phyloP scores from a whole-genome alignment of 495 filamentous ascomycete species.

The Cairneyella variabilis region DNA sequence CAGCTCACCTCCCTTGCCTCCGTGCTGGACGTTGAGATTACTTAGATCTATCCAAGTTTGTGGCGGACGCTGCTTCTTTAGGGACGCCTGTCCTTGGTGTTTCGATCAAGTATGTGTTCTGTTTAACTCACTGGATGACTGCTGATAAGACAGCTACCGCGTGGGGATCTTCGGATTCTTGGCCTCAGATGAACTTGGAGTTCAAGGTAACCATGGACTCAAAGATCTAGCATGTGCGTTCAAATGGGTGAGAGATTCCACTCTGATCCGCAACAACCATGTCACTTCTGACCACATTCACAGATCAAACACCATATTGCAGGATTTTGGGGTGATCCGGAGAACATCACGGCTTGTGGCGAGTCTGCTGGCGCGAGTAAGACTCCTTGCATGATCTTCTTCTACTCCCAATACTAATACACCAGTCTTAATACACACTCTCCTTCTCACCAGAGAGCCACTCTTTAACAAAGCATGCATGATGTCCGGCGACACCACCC shows the following conservation, averaged over 20 bases:
- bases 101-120: conserved; percentile 16
- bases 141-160: conserved; percentile 11
- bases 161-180: conserved; percentile 15
- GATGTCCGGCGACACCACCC: conserved; percentile 20
- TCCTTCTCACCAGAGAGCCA: conserved; percentile 4
- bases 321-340: conserved; percentile 31
- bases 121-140: background rate
- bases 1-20: no score
- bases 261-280: background rate
- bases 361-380: conserved; percentile 55
- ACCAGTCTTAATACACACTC: conserved; percentile 1
- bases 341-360: conserved; percentile 36
- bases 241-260: conserved; percentile 9
- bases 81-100: conserved; percentile 19
- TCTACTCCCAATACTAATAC: background rate
- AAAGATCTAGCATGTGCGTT: conserved; percentile 21
- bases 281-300: background rate
- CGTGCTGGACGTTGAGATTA: background rate
- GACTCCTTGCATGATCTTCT: background rate
- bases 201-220: conserved; percentile 9
- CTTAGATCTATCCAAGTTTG: conserved; percentile 10
- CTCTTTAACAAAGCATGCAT: conserved; percentile 14
- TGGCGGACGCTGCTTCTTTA: background rate
- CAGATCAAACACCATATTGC: conserved; percentile 33
- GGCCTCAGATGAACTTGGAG: conserved; percentile 4